Base-by-base conservation (phyloP, 1,284 basidiomycete genomes). In the Malassezia sympodialis region DNA sequence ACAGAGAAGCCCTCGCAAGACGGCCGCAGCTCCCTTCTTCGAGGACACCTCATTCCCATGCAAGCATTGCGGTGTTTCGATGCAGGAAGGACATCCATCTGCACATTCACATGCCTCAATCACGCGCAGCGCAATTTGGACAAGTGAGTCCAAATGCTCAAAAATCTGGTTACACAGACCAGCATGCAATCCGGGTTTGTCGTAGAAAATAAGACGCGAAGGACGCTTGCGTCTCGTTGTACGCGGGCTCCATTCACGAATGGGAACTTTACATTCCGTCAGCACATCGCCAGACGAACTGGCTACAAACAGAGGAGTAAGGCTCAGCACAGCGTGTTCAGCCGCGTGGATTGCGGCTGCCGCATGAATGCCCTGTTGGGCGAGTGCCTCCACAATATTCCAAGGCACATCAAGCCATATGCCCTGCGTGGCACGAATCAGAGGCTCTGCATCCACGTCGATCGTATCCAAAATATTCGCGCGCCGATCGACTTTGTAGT, bases 321-420 rank as follows among this genome's bases (percentile, higher is more conserved):
- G 65, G 44, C 87, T 88, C 57, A 91, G 76, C 61, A 90, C 79
- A 0, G 87, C 88, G 69, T 93, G 90, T 60, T 85, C 80, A 1
- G 88, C 87, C 1, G 86, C 82, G 67, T 91, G 89, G 48, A 91
- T 88, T 0, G 85, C 86, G 55, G 83, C 87, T 0, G 85, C 82
- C 0, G 81, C 79, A 54, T 81, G 82, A 53, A 88, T 80, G 6
- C 77, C 77, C 60, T 84, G 82, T 19, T 73, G 67, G 4, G 77
- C 77, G 68, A 93, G 61, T 35, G 72, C 70, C 15, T 80, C 46
- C 82, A 76, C 31, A 75, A 76, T 49, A 84, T 75, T 43, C 79
- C 77, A 11, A 0, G 88, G 86, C 1, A 91, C 79, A 67, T 93
- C 87, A 24, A 93, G 78, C 90, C 90, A 93, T 61, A 88, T 79